These are phyloP conservation scores for Chlorella sorokiniana DNA, from an alignment of 139 green algal genomes.

Conservation along the genomic window DNA sequence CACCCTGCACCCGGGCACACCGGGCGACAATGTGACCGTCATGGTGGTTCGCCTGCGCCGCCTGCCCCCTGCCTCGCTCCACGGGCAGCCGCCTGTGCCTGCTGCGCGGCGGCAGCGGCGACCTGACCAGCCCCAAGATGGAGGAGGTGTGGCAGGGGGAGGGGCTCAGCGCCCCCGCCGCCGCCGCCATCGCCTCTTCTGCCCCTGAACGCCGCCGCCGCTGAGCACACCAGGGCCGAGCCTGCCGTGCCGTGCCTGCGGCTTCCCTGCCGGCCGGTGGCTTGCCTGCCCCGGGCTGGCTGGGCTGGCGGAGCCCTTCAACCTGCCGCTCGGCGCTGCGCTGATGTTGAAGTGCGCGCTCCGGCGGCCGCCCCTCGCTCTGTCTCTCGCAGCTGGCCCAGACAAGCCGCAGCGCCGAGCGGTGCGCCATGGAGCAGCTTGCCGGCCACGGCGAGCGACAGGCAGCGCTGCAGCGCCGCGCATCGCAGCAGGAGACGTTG, in stretches of 20 bases:
- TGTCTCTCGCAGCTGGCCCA: background rate
- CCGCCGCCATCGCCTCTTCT: background rate
- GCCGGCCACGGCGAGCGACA: background rate
- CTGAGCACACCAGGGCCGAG: too few species aligned
- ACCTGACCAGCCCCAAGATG: constrained; percentile 22
- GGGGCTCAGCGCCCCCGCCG: too few species aligned
- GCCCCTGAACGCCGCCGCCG: background rate
- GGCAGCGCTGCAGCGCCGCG: constrained; percentile 11
- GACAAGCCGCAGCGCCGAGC: background rate
- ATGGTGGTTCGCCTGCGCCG: constrained; percentile 30
- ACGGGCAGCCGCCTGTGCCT: constrained; percentile 39
- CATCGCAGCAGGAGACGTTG: constrained; percentile 18
- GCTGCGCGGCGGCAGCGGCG: background rate
- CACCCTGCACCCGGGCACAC: constrained; percentile 32
- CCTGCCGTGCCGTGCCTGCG: background rate
- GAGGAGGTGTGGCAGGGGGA: background rate
- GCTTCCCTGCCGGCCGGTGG: background rate
- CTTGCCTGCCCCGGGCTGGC: background rate
- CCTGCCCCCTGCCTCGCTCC: constrained; percentile 35
- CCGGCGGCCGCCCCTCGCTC: too few species aligned
- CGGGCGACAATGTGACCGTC: constrained; percentile 48
- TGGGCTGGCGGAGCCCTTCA: too few species aligned
- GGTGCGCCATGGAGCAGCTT: too few species aligned
- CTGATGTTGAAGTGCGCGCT: too few species aligned
- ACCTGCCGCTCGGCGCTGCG: too few species aligned